Base-by-base conservation (phyloP, 352 stramenopile species). In the Phytophthora ramorum region DNA sequence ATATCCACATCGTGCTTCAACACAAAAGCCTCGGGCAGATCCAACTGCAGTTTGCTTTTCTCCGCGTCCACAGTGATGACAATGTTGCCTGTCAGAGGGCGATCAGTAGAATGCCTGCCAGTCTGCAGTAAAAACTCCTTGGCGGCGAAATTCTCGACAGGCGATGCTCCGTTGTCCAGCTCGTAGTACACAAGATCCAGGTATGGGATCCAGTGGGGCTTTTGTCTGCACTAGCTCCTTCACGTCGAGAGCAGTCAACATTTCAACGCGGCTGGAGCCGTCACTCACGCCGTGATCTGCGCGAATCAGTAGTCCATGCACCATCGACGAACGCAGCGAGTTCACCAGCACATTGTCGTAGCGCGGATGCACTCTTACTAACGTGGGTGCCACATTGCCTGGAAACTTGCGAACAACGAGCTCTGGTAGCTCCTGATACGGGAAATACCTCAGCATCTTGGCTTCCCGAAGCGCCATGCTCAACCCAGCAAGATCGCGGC, bases 11-110 rank as follows among this genome's bases (percentile, higher is more conserved):
- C 69, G 48, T 84, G 71, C 46, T 85, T 84, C 22, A 76, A 59
- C 20, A 95, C 82, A 49, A 93, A 93, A 0, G 68, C 81, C 60
- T 95, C 78, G 9, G 87, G 87, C 14, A 95, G 52, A 57, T 92
- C 69, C 24, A 95, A 51, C 12, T 73, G 46, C 8, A 93, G 28
- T 19, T 78, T 81, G 34, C 66, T 82, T 7, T 72, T 75, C 0
- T 86, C 70, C 0, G 76, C 24, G 49, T 93, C 75, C 48, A 91
- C 63, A 1, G 80, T 75, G 43, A 95, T 81, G 19, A 95, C 71
- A 45, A 95, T 57, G 41, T 93, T 76, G 12, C 87, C 83, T 10
- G 34, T 62, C 9, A 89, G 30, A 6, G 54, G 48, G 7, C 65
- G 49, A 14, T 28, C 63, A 0, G 44, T 45, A n/a, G 51, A 38